Percentiles rank a stretch among this genome's conserved stretches.
Conservation (phyloP, 225 moss, liverwort and hornwort genomes). For the Takakia lepidozioides region DNA sequence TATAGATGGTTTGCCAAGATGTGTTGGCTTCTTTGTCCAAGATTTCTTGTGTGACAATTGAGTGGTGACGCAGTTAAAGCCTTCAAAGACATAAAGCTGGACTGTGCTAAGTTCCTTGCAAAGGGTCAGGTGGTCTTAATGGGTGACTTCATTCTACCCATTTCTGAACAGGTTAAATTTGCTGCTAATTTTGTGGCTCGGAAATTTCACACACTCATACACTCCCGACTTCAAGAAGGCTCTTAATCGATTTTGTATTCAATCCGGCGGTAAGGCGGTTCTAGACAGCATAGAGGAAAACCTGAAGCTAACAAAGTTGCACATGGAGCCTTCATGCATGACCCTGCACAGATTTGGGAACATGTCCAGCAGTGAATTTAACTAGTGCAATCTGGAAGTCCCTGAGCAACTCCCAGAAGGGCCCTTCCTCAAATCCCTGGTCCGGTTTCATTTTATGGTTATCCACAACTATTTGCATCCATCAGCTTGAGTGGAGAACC, state of each 20-base stretch:
- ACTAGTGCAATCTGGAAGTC: conserved; percentile 41
- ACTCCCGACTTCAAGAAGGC: conserved; percentile 22
- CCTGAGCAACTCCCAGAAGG: conserved; percentile 4
- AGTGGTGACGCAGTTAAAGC: too few species aligned
- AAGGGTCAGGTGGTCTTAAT: too few species aligned
- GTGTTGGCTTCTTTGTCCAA: too few species aligned
- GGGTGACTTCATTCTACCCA: conserved; percentile 19
- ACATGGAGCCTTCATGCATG: conserved; percentile 35
- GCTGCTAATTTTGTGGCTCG: conserved; percentile 10
- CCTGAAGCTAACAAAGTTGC: conserved; percentile 13
- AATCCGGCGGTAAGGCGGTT: conserved; percentile 39
- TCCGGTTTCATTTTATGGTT: conserved; percentile 14
- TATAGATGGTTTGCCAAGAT: too few species aligned
- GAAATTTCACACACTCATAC: conserved; percentile 22
- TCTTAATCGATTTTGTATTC: conserved; percentile 34
- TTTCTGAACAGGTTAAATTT: conserved; percentile 29
- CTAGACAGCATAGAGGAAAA: conserved; percentile 34
- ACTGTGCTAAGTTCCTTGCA: too few species aligned
- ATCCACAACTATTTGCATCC: too few species aligned
- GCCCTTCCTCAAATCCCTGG: conserved; percentile 21
- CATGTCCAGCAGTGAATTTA: conserved; percentile 28
- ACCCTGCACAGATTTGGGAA: conserved; percentile 36
- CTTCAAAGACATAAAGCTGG: too few species aligned
- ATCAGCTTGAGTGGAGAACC: too few species aligned
- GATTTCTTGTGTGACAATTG: too few species aligned